A percentile compares a stretch with the other conserved stretches of the same genome.
Evolutionary conservation across 1,284 basidiomycete species (phyloP).

Genomic region (Golubevia sp.): DNA sequence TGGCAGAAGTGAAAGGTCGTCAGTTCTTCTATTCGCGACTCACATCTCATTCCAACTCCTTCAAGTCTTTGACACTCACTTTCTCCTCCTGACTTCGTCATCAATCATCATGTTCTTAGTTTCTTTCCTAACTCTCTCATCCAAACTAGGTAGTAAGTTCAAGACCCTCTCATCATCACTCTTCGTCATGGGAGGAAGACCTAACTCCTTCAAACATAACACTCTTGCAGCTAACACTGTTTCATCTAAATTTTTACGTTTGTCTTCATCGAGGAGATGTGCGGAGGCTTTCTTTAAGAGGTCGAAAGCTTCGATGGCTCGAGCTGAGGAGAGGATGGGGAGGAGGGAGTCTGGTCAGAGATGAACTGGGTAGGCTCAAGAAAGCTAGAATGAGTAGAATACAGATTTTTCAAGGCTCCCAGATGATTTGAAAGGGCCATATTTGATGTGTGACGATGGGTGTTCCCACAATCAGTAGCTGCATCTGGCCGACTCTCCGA

Average conservation of each 20-base stretch:
- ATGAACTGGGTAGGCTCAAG: too few species aligned
- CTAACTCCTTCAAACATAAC: conserved; percentile 45
- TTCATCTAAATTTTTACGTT: conserved; percentile 48
- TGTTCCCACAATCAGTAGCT: too few species aligned
- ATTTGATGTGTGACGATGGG: too few species aligned
- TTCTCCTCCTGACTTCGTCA: conserved; percentile 48
- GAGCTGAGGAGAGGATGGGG: too few species aligned
- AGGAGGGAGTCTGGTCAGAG: background rate
- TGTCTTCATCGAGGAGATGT: conserved; percentile 42
- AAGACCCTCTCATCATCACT: conserved; percentile 24
- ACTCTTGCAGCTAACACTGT: conserved; percentile 43
- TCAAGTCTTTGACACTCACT: conserved; percentile 12
- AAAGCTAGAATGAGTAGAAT: background rate
- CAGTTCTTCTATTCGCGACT: conserved; percentile 1
- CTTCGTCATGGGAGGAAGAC: conserved; percentile 25
- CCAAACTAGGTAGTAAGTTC: conserved; percentile 33
- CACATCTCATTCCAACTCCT: too few species aligned
- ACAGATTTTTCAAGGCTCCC: too few species aligned
- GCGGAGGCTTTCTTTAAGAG: conserved; percentile 52
- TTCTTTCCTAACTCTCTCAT: conserved; percentile 38
- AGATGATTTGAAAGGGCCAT: too few species aligned
- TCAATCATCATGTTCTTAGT: conserved; percentile 57
- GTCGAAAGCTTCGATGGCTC: conserved; percentile 54
- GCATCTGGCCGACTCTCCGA: too few species aligned
- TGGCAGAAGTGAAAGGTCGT: background rate